Conservation (phyloP, 352 stramenopile species). For the Globisporangium alternatum region DNA sequence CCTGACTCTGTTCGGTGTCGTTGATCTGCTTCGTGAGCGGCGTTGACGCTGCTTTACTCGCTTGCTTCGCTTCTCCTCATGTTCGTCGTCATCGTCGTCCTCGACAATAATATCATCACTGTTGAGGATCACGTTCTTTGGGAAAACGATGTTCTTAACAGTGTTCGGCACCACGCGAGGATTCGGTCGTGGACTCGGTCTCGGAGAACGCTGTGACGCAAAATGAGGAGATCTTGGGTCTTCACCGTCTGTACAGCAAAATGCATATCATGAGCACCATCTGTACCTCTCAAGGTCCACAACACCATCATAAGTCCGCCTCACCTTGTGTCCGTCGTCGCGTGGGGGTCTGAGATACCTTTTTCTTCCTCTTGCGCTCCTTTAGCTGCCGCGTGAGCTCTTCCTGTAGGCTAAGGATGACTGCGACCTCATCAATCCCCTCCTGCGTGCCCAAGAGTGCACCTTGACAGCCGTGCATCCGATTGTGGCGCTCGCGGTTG, state of each 20-base stretch:
- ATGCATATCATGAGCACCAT: neutral
- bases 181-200: neutral
- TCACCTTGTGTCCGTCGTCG: neutral
- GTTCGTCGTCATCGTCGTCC: slow-evolving; percentile 15
- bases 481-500: slow-evolving; percentile 38
- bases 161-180: neutral
- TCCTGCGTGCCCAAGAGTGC: neutral
- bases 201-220: neutral
- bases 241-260: neutral
- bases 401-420: slow-evolving; percentile 9
- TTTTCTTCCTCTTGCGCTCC: neutral
- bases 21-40: neutral
- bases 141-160: slow-evolving; percentile 5
- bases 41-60: neutral
- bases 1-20: neutral
- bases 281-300: neutral
- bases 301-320: neutral
- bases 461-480: slow-evolving; percentile 25
- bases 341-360: neutral
- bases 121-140: slow-evolving; percentile 16
- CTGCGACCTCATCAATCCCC: neutral
- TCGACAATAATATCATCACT: slow-evolving; percentile 19
- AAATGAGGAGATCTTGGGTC: neutral
- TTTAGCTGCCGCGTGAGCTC: neutral
- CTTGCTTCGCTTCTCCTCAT: neutral